Conservation (phyloP, 108 stramenopile genomes). For the Pinguiococcus pyrenoidosus region DNA sequence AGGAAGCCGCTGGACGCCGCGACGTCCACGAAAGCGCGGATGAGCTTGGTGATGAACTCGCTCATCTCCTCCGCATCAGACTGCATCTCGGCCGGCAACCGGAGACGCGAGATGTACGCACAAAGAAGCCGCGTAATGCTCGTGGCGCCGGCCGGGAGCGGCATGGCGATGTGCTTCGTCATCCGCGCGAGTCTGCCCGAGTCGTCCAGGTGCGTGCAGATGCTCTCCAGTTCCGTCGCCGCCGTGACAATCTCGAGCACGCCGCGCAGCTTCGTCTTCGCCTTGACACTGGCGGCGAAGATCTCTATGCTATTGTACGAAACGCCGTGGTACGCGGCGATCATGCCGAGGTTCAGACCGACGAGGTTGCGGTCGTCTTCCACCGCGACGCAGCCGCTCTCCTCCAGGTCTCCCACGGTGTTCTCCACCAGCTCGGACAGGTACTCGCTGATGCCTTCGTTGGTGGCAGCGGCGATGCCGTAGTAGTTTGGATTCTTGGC, state of each 20-base stretch:
- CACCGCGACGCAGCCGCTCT: conserved; percentile 70
- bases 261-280: conserved; percentile 77
- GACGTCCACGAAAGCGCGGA: conserved; percentile 94
- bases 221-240: conserved; percentile 61
- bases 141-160: no score
- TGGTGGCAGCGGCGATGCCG: conserved; percentile 71
- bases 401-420: conserved; percentile 80
- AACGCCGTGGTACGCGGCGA: conserved; percentile 87
- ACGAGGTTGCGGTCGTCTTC: conserved; percentile 79
- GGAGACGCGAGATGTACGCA: conserved; percentile 46
- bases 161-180: no score
- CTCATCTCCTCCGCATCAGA: no score
- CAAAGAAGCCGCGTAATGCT: no score
- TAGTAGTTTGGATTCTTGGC: conserved; percentile 98
- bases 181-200: no score
- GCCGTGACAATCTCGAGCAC: conserved; percentile 87
- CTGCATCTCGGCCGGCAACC: conserved; percentile 60
- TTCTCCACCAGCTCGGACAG: conserved; percentile 94
- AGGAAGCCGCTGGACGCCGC: conserved; percentile 92
- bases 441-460: conserved; percentile 84
- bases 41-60: no score
- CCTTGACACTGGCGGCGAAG: conserved; percentile 80
- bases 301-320: conserved; percentile 93
- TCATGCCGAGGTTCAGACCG: conserved; percentile 95
- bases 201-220: conserved; percentile 65